These are phyloP conservation scores for Pseudomassariella vexata DNA, from an alignment of 2,329 filamentous ascomycete genomes.

Conservation along the genomic window DNA sequence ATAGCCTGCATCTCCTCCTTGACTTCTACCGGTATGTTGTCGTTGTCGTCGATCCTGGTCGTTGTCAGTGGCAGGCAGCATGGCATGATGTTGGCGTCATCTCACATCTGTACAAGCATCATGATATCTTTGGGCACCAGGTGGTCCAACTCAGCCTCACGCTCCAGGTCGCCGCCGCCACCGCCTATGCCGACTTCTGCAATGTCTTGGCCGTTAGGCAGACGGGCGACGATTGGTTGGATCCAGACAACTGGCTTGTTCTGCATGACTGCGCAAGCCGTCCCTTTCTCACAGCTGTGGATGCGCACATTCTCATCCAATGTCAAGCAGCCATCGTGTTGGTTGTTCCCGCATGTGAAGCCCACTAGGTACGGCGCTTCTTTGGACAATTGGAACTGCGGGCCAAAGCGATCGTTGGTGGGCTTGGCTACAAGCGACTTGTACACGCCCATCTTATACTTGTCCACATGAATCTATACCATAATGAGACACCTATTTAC, in stretches of 20 bases:
- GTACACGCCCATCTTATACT: conserved; percentile 74
- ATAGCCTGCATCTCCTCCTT: conserved; percentile 17
- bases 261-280: conserved; percentile 46
- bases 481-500: conserved; percentile 7
- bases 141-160: conserved; percentile 60
- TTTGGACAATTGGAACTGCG: conserved; percentile 37
- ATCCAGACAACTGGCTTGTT: conserved; percentile 63
- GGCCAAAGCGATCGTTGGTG: conserved; percentile 30
- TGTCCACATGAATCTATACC: conserved; percentile 70
- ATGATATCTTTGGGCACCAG: conserved; percentile 48
- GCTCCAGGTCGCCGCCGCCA: conserved; percentile 68
- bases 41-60: conserved; percentile 14
- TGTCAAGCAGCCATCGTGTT: conserved; percentile 68
- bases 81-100: conserved; percentile 3
- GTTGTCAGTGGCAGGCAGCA: not conserved
- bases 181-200: conserved; percentile 73
- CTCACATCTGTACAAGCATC: conserved; percentile 35
- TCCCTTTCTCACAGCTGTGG: conserved; percentile 80
- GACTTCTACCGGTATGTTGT: conserved; percentile 12
- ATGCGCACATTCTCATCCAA: conserved; percentile 55
- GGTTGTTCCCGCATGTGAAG: conserved; percentile 67
- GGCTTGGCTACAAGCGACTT: conserved; percentile 47
- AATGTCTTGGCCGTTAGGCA: conserved; percentile 55
- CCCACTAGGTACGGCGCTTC: conserved; percentile 68
- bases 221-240: conserved; percentile 67